phyloP scores from a whole-genome alignment of 768 basidiomycete species.

The Candolleomyces eurysporus region DNA sequence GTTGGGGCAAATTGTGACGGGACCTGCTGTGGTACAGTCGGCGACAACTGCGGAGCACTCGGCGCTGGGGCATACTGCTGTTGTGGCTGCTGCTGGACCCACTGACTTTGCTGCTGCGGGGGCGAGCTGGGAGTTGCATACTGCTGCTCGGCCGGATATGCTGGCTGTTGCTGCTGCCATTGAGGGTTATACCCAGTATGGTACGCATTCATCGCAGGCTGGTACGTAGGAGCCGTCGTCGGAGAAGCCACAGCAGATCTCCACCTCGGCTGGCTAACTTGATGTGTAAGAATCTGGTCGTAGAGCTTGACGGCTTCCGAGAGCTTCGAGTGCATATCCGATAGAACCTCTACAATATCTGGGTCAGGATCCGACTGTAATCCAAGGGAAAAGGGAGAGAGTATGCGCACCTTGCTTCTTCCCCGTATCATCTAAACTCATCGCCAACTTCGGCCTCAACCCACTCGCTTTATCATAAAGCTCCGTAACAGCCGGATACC shows the following conservation, averaged over 20 bases:
- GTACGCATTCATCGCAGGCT: slow-evolving; percentile 14
- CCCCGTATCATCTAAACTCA: slow-evolving; percentile 81
- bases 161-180: slow-evolving; percentile 20
- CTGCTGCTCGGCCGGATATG: slow-evolving; percentile 10
- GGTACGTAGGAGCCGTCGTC: slow-evolving; percentile 28
- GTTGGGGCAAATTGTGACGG: background rate
- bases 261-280: slow-evolving; percentile 74
- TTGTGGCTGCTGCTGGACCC: slow-evolving; percentile 15
- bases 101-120: slow-evolving; percentile 3
- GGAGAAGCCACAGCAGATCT: slow-evolving; percentile 34
- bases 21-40: slow-evolving; percentile 4
- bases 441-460: slow-evolving; percentile 76
- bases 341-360: slow-evolving; percentile 62
- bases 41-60: background rate
- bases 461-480: slow-evolving; percentile 81
- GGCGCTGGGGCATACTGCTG: slow-evolving; percentile 10
- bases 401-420: slow-evolving; percentile 74
- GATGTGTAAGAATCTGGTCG: slow-evolving; percentile 82
- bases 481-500: slow-evolving; percentile 82
- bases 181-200: slow-evolving; percentile 14
- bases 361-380: background rate
- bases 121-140: background rate
- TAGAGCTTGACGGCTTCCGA: slow-evolving; percentile 91
- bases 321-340: slow-evolving; percentile 94
- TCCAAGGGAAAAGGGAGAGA: background rate